These are phyloP conservation scores for Intubia oerlemansii DNA, from an alignment of 2,329 filamentous ascomycete genomes.

Conservation along the genomic window DNA sequence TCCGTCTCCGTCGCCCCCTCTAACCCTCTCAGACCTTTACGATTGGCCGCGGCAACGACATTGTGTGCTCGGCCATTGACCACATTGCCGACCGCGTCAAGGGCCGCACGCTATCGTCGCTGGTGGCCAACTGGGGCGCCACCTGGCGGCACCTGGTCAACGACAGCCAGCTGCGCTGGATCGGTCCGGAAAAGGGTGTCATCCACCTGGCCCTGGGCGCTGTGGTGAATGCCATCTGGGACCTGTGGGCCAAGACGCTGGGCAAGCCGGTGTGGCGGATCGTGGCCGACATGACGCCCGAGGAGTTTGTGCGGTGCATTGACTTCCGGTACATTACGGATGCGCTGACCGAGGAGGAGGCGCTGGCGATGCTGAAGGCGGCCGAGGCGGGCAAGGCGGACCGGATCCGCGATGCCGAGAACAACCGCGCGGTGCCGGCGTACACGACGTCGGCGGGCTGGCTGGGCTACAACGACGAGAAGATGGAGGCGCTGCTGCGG, in stretches of 20 bases:
- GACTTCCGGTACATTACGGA: slow-evolving; percentile 93
- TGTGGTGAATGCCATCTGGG: slow-evolving; percentile 82
- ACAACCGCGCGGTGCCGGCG: slow-evolving; percentile 58
- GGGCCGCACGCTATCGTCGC: slow-evolving; percentile 52
- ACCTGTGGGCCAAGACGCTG: slow-evolving; percentile 79
- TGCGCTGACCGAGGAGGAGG: slow-evolving; percentile 73
- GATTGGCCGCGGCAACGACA: slow-evolving; percentile 77
- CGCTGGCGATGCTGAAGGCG: slow-evolving; percentile 46
- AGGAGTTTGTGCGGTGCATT: slow-evolving; percentile 72
- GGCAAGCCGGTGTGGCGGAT: slow-evolving; percentile 81
- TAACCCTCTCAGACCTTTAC: slow-evolving; percentile 43
- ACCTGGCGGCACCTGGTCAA: slow-evolving; percentile 86
- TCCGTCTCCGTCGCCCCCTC: no score
- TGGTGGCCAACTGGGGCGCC: slow-evolving; percentile 63
- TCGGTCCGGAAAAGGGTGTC: slow-evolving; percentile 83
- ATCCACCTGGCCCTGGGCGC: slow-evolving; percentile 81
- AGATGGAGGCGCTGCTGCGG: slow-evolving; percentile 54
- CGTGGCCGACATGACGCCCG: slow-evolving; percentile 72
- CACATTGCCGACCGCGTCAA: slow-evolving; percentile 58
- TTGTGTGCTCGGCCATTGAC: slow-evolving; percentile 69
- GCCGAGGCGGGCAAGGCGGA: slow-evolving; percentile 45
- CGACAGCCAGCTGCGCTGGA: slow-evolving; percentile 82
- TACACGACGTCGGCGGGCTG: slow-evolving; percentile 84
- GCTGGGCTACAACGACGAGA: slow-evolving; percentile 78
- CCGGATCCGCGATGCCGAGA: slow-evolving; percentile 52